Evolutionary conservation across 352 stramenopile species (phyloP).

Genomic region (Phytophthora ohioensis): DNA sequence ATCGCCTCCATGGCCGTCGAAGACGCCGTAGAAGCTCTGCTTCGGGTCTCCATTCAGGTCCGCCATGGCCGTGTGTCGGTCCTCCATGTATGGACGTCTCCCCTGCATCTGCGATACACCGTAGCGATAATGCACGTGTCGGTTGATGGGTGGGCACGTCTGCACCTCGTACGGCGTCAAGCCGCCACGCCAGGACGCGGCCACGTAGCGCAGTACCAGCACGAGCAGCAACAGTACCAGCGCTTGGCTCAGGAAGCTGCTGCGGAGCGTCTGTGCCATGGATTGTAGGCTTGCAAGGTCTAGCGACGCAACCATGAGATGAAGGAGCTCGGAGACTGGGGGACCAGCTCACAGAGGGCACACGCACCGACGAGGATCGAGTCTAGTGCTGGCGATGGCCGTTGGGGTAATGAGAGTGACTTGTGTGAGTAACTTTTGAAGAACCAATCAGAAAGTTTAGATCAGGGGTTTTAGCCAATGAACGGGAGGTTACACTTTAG

Average conservation of each 20-base stretch:
- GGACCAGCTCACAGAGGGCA: too few species aligned
- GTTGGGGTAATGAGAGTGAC: slow-evolving; percentile 20
- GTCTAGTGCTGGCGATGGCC: slow-evolving; percentile 10
- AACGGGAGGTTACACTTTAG: background rate
- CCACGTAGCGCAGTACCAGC: slow-evolving; percentile 66
- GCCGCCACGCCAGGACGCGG: slow-evolving; percentile 59
- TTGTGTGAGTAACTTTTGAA: slow-evolving; percentile 3
- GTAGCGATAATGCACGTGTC: slow-evolving; percentile 82
- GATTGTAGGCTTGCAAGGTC: slow-evolving; percentile 73
- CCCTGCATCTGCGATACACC: slow-evolving; percentile 87
- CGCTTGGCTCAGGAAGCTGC: slow-evolving; percentile 74
- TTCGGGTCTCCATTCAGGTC: slow-evolving; percentile 84
- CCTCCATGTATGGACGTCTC: slow-evolving; percentile 92
- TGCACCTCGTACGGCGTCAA: slow-evolving; percentile 75
- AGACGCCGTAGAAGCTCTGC: slow-evolving; percentile 93
- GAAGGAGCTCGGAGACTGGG: slow-evolving; percentile 9
- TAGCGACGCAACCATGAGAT: slow-evolving; percentile 59
- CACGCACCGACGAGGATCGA: slow-evolving; percentile 5
- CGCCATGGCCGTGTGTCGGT: slow-evolving; percentile 81
- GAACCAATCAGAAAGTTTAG: slow-evolving; percentile 19
- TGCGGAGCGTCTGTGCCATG: slow-evolving; percentile 63
- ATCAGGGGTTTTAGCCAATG: slow-evolving; percentile 15
- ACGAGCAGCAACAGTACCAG: slow-evolving; percentile 67
- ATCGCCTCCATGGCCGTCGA: slow-evolving; percentile 94
- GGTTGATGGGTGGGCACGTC: slow-evolving; percentile 79